Conservation (phyloP, 1,139 yeast genomes). For the Sugiyamaella grinbergsii region DNA sequence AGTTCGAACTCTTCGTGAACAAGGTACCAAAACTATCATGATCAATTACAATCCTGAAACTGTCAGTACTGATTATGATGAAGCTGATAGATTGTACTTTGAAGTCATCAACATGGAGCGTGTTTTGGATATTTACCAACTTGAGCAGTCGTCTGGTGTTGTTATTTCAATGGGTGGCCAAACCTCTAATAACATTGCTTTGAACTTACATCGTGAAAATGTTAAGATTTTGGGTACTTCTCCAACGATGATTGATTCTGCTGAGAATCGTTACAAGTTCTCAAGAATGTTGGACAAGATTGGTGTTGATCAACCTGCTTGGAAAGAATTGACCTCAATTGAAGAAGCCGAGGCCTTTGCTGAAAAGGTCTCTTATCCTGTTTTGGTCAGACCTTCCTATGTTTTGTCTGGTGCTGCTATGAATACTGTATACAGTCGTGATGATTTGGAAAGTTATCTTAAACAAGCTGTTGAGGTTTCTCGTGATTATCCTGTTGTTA, state of each 20-base stretch:
- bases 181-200: conserved; percentile 94
- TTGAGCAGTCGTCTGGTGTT: conserved; percentile 90
- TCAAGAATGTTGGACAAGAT: conserved; percentile 96
- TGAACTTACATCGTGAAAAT: conserved; percentile 89
- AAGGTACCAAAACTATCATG: conserved; percentile 91
- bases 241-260: conserved; percentile 98
- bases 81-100: conserved; percentile 94
- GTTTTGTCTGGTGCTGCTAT: conserved; percentile 99
- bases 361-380: conserved; percentile 89
- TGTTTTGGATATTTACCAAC: conserved; percentile 91
- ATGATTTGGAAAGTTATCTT: conserved; percentile 84
- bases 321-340: conserved; percentile 95
- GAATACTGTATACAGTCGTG: conserved; percentile 92
- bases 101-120: conserved; percentile 95
- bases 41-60: conserved; percentile 98
- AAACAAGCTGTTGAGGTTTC: conserved; percentile 96
- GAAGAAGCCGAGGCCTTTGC: conserved; percentile 95
- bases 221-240: conserved; percentile 96
- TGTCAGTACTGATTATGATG: conserved; percentile 97
- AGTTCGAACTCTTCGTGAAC: conserved; percentile 87
- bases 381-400: conserved; percentile 95
- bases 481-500: conserved; percentile 96
- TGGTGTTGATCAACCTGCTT: conserved; percentile 98
- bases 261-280: conserved; percentile 97
- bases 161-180: conserved; percentile 99